These are phyloP conservation scores for Aspergillus sp. DNA, from an alignment of 2,329 filamentous ascomycete genomes.

Conservation along the genomic window DNA sequence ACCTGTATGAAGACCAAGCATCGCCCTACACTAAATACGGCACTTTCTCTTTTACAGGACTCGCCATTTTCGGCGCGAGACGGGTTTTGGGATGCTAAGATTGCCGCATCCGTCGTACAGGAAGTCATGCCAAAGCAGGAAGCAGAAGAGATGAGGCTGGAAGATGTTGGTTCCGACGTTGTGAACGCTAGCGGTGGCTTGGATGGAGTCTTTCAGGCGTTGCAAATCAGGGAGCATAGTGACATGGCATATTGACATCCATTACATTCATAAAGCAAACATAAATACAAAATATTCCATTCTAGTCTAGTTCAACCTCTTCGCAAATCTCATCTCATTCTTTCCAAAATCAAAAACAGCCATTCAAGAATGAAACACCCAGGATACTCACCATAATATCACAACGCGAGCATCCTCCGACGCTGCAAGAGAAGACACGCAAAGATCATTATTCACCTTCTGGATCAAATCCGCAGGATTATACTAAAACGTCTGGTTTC, in stretches of 20 bases:
- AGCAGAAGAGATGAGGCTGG: background rate
- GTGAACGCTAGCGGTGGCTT: background rate
- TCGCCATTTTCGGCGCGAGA: conserved; percentile 12
- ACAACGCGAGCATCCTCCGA: conserved; percentile 22
- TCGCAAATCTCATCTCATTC: conserved; percentile 42
- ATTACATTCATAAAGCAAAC: background rate
- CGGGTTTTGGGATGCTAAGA: conserved; percentile 17
- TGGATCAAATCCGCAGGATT: conserved; percentile 26
- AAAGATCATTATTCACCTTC: conserved; percentile 11
- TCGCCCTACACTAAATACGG: conserved; percentile 4
- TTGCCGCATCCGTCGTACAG: conserved; percentile 10
- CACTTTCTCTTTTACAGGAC: conserved; percentile 12
- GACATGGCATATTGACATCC: background rate
- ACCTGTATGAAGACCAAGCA: conserved; percentile 16
- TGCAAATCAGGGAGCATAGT: background rate
- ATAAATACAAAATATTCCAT: background rate
- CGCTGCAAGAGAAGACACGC: conserved; percentile 20
- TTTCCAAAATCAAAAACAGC: conserved; percentile 46
- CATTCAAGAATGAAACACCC: conserved; percentile 45
- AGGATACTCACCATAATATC: conserved; percentile 32
- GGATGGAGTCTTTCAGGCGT: background rate
- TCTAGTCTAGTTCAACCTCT: background rate
- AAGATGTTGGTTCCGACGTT: background rate
- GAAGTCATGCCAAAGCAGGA: background rate
- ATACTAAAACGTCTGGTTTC: conserved; percentile 29